These are phyloP conservation scores for Platanthera guangdongensis DNA, from an alignment of 106 monocot species.

Conservation along the genomic window DNA sequence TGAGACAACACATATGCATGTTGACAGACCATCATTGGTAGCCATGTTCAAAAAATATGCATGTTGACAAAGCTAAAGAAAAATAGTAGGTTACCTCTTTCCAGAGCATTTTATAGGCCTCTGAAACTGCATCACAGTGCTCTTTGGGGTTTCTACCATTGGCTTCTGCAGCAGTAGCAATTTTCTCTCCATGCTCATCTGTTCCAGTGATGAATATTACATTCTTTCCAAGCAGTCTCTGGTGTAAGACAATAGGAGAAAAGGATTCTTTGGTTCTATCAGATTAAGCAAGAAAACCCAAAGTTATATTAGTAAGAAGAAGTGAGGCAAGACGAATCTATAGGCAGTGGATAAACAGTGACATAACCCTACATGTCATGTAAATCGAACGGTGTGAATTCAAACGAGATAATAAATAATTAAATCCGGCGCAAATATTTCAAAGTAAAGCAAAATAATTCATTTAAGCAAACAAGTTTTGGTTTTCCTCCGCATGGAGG, in stretches of 20 bases:
- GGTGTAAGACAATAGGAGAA: conserved; percentile 5
- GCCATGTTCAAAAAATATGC: background rate
- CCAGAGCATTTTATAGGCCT: conserved; percentile 70
- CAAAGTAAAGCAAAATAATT: too few relatives aligned
- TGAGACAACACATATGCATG: background rate
- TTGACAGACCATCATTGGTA: too few relatives aligned
- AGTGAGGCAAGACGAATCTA: too few relatives aligned
- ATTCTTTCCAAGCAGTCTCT: conserved; percentile 78
- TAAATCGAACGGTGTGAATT: too few relatives aligned
- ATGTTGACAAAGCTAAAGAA: background rate
- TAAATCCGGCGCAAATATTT: too few relatives aligned
- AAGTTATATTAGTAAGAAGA: background rate
- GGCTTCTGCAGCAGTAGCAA: conserved; percentile 72
- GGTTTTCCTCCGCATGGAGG: too few relatives aligned
- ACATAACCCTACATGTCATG: too few relatives aligned
- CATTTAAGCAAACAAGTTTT: too few relatives aligned
- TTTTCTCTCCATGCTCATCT: conserved; percentile 98
- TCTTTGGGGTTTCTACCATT: conserved; percentile 51
- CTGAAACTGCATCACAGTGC: conserved; percentile 75
- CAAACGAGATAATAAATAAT: too few relatives aligned
- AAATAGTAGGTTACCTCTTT: conserved; percentile 50
- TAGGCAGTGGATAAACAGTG: too few relatives aligned
- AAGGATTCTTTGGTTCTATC: conserved; percentile 5
- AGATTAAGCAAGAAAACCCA: background rate
- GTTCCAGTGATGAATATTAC: conserved; percentile 92